Conservation (phyloP, 2,329 filamentous ascomycete species). For the Mycosphaerella sp. region DNA sequence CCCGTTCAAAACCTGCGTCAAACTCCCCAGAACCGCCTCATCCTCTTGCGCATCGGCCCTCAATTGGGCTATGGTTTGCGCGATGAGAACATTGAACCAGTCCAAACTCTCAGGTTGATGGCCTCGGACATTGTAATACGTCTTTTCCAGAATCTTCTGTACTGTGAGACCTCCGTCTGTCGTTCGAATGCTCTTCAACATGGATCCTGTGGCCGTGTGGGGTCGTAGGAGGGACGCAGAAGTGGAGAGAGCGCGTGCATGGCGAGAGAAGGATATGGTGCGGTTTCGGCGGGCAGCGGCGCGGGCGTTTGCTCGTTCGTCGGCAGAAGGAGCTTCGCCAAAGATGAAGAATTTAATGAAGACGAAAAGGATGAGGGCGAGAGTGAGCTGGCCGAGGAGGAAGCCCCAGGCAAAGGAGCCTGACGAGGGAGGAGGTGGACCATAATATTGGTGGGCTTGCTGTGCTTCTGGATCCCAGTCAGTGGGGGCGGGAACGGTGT, state of each 20-base stretch:
- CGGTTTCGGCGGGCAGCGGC: conserved; percentile 68
- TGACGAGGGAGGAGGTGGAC: conserved; percentile 19
- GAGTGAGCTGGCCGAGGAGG: conserved; percentile 84
- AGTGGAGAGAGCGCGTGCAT: conserved; percentile 33
- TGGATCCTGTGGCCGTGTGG: conserved; percentile 23
- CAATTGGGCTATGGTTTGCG: conserved; percentile 94
- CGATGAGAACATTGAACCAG: conserved; percentile 98
- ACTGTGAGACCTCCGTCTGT: conserved; percentile 59
- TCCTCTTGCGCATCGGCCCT: conserved; percentile 87
- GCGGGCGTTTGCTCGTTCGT: conserved; percentile 68
- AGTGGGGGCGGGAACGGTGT: neutral
- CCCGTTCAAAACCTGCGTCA: conserved; percentile 85
- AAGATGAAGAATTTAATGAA: conserved; percentile 99
- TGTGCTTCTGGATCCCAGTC: conserved; percentile 17
- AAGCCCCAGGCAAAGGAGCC: conserved; percentile 86
- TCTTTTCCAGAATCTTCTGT: conserved; percentile 90
- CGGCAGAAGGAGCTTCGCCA: conserved; percentile 80
- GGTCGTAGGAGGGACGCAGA: conserved; percentile 26
- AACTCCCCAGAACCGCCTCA: conserved; percentile 76
- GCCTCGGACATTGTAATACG: conserved; percentile 92
- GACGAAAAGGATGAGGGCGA: conserved; percentile 81
- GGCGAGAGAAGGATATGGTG: conserved; percentile 60
- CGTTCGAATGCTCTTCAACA: conserved; percentile 25
- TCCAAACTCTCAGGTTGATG: conserved; percentile 96
- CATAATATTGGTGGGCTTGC: conserved; percentile 17